phyloP scores from a whole-genome alignment of 768 basidiomycete genomes.

The Mycena capillaripes region DNA sequence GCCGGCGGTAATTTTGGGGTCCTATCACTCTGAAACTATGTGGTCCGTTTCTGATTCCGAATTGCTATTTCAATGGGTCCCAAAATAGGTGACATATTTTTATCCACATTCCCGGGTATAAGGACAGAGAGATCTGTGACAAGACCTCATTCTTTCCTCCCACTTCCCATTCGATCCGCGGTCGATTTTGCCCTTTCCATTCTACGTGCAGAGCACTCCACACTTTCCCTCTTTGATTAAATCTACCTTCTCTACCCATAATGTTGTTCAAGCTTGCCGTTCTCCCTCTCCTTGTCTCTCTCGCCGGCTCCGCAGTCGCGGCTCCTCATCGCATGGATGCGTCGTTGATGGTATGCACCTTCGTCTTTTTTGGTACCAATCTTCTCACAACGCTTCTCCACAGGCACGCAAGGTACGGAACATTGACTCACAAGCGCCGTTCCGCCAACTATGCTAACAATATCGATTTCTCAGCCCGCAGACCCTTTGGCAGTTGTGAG shows the following conservation, averaged over 20 bases:
- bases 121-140: not conserved
- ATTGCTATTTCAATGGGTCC: too few relatives aligned
- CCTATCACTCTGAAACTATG: too few relatives aligned
- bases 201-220: slow-evolving; percentile 30
- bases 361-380: slow-evolving; percentile 22
- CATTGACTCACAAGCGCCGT: not conserved
- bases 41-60: not conserved
- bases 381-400: not conserved
- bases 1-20: too few relatives aligned
- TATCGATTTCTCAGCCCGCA: not conserved
- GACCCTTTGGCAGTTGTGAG: not conserved
- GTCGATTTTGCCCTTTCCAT: slow-evolving; percentile 29
- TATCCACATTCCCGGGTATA: not conserved
- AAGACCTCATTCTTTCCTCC: slow-evolving; percentile 19
- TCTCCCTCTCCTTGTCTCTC: slow-evolving; percentile 41
- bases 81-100: not conserved
- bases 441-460: not conserved
- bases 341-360: slow-evolving; percentile 28
- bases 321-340: slow-evolving; percentile 40
- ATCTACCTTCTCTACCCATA: slow-evolving; percentile 20
- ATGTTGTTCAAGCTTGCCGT: slow-evolving; percentile 46
- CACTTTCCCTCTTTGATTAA: slow-evolving; percentile 4
- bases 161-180: slow-evolving; percentile 26
- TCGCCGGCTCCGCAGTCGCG: slow-evolving; percentile 41
- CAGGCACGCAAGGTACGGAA: slow-evolving; percentile 23